These are phyloP conservation scores for Colletotrichum trifolii DNA, from an alignment of 2,329 filamentous ascomycete species.

Conservation along the genomic window DNA sequence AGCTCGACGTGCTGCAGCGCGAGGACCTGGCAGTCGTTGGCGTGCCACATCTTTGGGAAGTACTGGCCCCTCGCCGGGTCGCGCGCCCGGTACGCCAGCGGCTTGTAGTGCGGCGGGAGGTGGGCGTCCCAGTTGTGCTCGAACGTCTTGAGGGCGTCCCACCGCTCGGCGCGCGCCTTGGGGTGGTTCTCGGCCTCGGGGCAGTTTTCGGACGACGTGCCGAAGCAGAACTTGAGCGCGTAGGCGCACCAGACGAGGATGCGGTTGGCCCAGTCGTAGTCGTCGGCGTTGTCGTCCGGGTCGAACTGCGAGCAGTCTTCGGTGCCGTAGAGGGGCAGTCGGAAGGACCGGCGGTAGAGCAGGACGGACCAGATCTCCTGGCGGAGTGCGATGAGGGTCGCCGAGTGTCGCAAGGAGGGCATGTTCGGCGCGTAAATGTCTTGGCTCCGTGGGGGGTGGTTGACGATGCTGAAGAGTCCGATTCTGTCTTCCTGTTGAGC, in stretches of 20 bases:
- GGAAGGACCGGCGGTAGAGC: constrained; percentile 18
- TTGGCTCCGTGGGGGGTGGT: neutral
- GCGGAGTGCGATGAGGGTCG: constrained; percentile 5
- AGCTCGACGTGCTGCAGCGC: constrained; percentile 18
- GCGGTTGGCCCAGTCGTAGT: constrained; percentile 69
- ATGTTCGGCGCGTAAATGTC: constrained; percentile 19
- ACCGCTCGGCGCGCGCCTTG: constrained; percentile 46
- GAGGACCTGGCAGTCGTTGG: constrained; percentile 21
- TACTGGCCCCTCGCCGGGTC: constrained; percentile 47
- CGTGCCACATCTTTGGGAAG: constrained; percentile 62
- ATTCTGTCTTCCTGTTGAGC: constrained; percentile 23
- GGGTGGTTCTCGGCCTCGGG: constrained; percentile 39
- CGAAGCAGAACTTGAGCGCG: constrained; percentile 71
- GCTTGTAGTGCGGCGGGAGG: constrained; percentile 64
- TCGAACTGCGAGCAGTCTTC: constrained; percentile 20
- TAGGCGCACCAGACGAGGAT: constrained; percentile 72
- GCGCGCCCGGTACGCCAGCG: constrained; percentile 58
- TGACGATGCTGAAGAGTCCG: constrained; percentile 11
- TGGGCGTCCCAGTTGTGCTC: constrained; percentile 58
- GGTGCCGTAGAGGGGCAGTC: constrained; percentile 17
- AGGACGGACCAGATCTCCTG: constrained; percentile 28
- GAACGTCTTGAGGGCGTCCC: constrained; percentile 57
- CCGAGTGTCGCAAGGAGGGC: constrained; percentile 16
- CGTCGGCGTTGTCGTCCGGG: constrained; percentile 47
- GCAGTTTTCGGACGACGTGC: constrained; percentile 35